These are phyloP conservation scores for Sanghuangporus weigelae DNA, from an alignment of 1,284 basidiomycete genomes.

Conservation along the genomic window DNA sequence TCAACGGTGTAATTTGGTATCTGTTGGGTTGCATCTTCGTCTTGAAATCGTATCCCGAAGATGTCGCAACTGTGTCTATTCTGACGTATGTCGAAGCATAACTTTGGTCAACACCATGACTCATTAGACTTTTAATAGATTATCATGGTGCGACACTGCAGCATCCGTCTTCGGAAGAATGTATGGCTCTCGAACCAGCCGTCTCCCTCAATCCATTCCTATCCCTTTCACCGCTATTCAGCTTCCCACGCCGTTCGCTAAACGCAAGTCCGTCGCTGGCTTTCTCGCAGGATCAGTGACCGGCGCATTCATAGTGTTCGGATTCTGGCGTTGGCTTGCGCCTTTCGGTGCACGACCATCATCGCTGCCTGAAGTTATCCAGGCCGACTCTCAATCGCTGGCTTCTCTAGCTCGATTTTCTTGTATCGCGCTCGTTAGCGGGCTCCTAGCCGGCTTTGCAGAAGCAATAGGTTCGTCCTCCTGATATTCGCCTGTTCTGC, in stretches of 20 bases:
- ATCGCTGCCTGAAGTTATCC: conserved; percentile 19
- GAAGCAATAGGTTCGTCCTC: conserved; percentile 73
- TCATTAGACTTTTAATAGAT: conserved; percentile 37
- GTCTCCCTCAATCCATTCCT: conserved; percentile 54
- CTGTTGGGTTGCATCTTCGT: conserved; percentile 86
- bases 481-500: conserved; percentile 1
- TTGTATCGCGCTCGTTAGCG: conserved; percentile 58
- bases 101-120: conserved; percentile 1
- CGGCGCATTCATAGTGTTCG: conserved; percentile 66
- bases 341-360: conserved; percentile 37
- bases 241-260: conserved; percentile 68
- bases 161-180: conserved; percentile 91
- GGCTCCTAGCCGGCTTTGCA: conserved; percentile 75
- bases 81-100: conserved; percentile 62
- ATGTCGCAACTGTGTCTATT: conserved; percentile 84
- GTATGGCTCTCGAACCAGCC: conserved; percentile 73
- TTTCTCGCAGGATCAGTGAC: conserved; percentile 81
- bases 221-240: conserved; percentile 29
- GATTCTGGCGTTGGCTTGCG: conserved; percentile 74
- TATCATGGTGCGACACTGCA: conserved; percentile 96
- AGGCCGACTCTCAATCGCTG: not conserved
- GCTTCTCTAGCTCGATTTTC: conserved; percentile 34
- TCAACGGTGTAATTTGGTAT: conserved; percentile 95
- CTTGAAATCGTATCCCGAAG: conserved; percentile 76
- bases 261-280: conserved; percentile 85